phyloP scores from a whole-genome alignment of 169 alveolate genomes.

The Cystoisospora suis region DNA sequence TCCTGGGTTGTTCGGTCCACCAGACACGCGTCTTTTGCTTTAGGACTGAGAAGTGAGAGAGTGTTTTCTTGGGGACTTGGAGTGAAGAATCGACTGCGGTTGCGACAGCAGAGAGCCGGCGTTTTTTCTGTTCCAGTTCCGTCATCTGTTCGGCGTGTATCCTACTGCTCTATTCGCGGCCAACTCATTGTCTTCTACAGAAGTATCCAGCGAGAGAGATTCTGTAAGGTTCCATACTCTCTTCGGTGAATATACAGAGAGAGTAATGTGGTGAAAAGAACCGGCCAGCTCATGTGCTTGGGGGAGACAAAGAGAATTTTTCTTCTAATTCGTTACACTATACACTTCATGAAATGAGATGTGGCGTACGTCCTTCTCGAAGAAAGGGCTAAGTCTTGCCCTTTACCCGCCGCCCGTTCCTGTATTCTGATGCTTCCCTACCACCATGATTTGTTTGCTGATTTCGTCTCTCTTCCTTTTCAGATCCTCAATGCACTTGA shows the following conservation, averaged over 20 bases:
- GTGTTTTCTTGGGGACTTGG: too few species aligned
- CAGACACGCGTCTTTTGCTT: too few species aligned
- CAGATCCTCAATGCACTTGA: slow-evolving; percentile 88
- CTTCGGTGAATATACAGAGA: background rate
- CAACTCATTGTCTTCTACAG: too few species aligned
- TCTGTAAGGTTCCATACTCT: too few species aligned
- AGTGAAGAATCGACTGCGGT: too few species aligned
- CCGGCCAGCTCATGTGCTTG: background rate
- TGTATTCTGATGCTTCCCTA: background rate
- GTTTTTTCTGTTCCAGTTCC: too few species aligned
- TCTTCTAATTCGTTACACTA: background rate
- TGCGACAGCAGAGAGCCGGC: too few species aligned
- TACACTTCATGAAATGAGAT: background rate
- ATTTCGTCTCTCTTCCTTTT: slow-evolving; percentile 90
- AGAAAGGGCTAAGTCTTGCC: background rate
- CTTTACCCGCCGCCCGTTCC: background rate
- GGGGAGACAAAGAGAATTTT: background rate
- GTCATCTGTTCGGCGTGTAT: too few species aligned
- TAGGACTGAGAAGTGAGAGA: too few species aligned
- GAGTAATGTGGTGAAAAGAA: background rate
- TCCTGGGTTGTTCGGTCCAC: too few species aligned
- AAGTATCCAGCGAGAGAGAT: too few species aligned
- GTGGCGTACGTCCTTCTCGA: background rate
- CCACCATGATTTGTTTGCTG: slow-evolving; percentile 79
- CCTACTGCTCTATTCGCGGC: too few species aligned